Percentiles rank a stretch among this genome's conserved stretches.
These are phyloP conservation scores for Sclerotinia trifoliorum DNA, from an alignment of 2,329 filamentous ascomycete genomes.

Conservation along the genomic window DNA sequence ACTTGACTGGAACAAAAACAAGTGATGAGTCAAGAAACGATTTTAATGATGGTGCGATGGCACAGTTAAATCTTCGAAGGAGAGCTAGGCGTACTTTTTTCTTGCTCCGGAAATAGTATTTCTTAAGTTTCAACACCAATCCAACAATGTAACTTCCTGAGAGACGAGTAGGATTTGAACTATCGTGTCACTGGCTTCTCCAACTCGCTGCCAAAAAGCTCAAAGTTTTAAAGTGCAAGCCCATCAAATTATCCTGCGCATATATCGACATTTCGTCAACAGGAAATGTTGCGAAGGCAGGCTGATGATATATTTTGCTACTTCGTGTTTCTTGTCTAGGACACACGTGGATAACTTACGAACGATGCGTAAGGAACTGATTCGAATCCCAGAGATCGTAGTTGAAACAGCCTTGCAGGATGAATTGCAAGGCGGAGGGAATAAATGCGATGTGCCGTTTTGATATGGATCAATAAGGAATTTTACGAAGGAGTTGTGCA, in stretches of 20 bases:
- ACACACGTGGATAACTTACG: neutral
- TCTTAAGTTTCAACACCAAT: neutral
- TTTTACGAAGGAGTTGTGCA: neutral
- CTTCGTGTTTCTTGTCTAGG: neutral
- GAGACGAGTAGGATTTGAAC: neutral
- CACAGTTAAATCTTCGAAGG: neutral
- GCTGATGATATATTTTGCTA: neutral
- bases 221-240: neutral
- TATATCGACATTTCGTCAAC: neutral
- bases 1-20: neutral
- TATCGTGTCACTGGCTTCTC: neutral
- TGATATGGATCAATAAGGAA: neutral
- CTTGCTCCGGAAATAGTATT: neutral
- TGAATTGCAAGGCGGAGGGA: neutral
- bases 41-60: neutral
- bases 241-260: neutral
- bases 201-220: neutral
- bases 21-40: neutral
- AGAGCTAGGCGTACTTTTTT: neutral
- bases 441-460: neutral
- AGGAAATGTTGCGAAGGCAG: neutral
- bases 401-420: slow-evolving; percentile 6
- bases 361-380: neutral
- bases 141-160: neutral
- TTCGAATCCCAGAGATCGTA: neutral